Percentiles rank a stretch among this genome's conserved stretches.
These are phyloP conservation scores for Suillus subluteus DNA, from an alignment of 768 basidiomycete species.

Conservation along the genomic window DNA sequence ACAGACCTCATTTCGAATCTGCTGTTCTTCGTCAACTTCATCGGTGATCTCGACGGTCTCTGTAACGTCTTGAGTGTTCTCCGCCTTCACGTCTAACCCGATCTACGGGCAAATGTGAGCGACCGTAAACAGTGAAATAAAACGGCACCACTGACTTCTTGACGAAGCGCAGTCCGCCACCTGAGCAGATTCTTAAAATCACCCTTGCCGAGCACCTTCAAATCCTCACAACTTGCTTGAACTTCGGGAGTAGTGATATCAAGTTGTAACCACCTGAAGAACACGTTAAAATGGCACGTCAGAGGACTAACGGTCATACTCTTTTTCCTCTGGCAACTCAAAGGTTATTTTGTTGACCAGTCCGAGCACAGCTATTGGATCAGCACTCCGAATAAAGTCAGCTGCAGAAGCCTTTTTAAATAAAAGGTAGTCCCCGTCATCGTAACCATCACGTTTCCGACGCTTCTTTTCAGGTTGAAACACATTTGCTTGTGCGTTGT, in stretches of 20 bases:
- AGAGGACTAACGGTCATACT: constrained; percentile 45
- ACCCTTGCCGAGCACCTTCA: constrained; percentile 96
- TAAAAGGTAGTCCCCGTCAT: constrained; percentile 90
- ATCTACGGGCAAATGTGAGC: constrained; percentile 47
- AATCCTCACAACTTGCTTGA: constrained; percentile 81
- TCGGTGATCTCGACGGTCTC: constrained; percentile 71
- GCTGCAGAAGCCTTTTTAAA: constrained; percentile 73
- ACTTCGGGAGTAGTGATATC: constrained; percentile 80
- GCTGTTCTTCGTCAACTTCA: constrained; percentile 83
- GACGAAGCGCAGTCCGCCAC: constrained; percentile 86
- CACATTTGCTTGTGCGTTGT: constrained; percentile 84
- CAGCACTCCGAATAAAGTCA: constrained; percentile 69
- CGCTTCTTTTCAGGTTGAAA: constrained; percentile 98
- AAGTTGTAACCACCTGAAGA: constrained; percentile 69
- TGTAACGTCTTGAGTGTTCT: constrained; percentile 71
- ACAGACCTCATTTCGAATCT: constrained; percentile 86
- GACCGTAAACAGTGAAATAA: constrained; percentile 1
- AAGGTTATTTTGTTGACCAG: constrained; percentile 79
- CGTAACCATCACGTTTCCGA: constrained; percentile 91
- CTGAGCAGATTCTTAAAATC: constrained; percentile 94
- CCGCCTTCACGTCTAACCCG: constrained; percentile 82
- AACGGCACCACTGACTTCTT: constrained; percentile 61
- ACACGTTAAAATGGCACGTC: constrained; percentile 12
- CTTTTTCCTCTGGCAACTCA: constrained; percentile 81
- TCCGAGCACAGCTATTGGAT: constrained; percentile 83